Base-by-base conservation (phyloP, 257 asterid genomes). In the Cordia subcordata region DNA sequence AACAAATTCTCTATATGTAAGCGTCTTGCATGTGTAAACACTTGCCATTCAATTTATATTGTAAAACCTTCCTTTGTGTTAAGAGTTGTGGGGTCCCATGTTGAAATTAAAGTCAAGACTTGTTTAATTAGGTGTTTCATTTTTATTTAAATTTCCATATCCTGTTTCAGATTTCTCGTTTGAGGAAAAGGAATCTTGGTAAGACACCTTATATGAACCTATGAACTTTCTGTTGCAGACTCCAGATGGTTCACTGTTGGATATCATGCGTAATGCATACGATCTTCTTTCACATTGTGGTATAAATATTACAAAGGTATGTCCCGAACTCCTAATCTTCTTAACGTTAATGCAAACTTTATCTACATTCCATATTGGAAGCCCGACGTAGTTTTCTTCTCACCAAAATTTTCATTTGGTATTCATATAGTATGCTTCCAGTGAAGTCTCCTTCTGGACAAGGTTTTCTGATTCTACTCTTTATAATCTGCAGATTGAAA, bases 191-290 rank as follows among this genome's bases (percentile, higher is more conserved):
- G 32, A 23, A 16, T 59, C 17, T 39, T 17, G 50, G 53, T 40
- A 23, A 16, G 20, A 47, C 37, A 47, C 35, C 45, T 57, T 53
- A 46, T n/a, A 57, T 20, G 12, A 60, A 22, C 61, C 51, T 57
- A 55, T 51, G 61, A 45, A 68, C 67, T 75, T 68, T 50, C 62
- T 68, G 54, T 66, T 76, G 90, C 94, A 93, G 99, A 93, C 99
- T 73, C 97, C 99, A 22, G 97, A 93, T 77, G 99, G 99, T 54
- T 75, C 99, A 19, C 73, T 93, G 69, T 68, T 93, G 95, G 99
- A 93, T 75, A 77, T 89, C 65, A 77, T 81, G 77, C 99, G 97
- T n/a, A 93, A 93, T 82, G 97, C 95, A 68, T 81, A 85, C 74
- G 99, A 93, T 79, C 66, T 93, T 62, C 95, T 93, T 59, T 85